Base-by-base conservation (phyloP, 2,329 filamentous ascomycete species). In the Didymosphaeria variabile region DNA sequence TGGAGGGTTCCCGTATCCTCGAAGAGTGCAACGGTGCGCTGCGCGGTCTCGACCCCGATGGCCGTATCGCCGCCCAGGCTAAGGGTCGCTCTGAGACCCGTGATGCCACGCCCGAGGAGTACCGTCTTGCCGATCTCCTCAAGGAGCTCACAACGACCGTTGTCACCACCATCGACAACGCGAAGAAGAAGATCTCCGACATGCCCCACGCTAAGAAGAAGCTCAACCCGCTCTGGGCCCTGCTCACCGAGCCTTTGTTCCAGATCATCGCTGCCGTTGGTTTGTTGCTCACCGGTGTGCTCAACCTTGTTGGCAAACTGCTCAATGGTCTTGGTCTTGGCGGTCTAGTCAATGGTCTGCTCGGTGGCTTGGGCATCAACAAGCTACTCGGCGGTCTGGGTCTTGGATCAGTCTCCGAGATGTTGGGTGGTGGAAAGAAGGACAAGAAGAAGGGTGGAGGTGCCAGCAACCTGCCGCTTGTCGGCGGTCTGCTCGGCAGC, bases 201-300 rank as follows among this genome's bases (percentile, higher is more conserved):
- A 95, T 97, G 91, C 93, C 94, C 6, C 91, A 96, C 68, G 94
- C 93, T 46, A 96, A 97, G 90, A 94, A 97, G 85, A 90, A 94
- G 83, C 86, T 61, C 62, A 97, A 94, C 82, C 93, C 94, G 12
- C 87, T 97, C 32, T 97, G 93, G 93, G 88, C 84, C 32, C 83
- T 97, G 52, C 83, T 95, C 67, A 88, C 88, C 38, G 92, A 97
- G 84, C 94, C 94, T 12, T 83, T 97, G 23, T 92, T 93, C 86
- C 94, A 97, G 85, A 97, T 97, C 75, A 86, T 97, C 52, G 92
- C 93, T 9, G 93, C 92, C 12, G 93, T 97, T 49, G 94, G 94
- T 23, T 81, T 97, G 61, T 79, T 97, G 65, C 84, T 97, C 62
- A 89, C 84, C 55, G 93, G 94, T 77, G 93, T 97, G 0, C 84